phyloP scores from a whole-genome alignment of 257 asterid genomes.

The Gentiana dahurica region DNA sequence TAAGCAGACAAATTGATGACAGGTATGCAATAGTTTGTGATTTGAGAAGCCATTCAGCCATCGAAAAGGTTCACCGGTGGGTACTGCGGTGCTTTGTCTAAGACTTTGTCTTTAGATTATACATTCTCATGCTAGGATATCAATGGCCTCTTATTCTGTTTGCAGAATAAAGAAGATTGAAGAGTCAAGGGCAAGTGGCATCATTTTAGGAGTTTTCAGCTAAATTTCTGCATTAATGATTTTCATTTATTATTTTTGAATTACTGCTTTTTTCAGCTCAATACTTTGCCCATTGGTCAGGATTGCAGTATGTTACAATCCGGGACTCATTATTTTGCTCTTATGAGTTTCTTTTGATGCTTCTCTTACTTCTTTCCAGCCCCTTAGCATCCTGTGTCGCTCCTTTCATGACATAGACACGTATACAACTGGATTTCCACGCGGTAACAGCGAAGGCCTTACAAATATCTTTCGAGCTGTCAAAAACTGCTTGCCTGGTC shows the following conservation, averaged over 20 bases:
- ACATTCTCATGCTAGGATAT: slow-evolving; percentile 1
- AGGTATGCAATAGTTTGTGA: slow-evolving; percentile 88
- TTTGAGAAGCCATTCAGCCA: slow-evolving; percentile 53
- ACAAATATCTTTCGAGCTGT: slow-evolving; percentile 67
- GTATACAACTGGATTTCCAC: slow-evolving; percentile 87
- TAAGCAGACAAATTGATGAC: not conserved
- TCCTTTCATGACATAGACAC: slow-evolving; percentile 83
- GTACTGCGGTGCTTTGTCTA: slow-evolving; percentile 10
- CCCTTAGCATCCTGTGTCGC: slow-evolving; percentile 78
- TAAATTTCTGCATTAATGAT: not conserved
- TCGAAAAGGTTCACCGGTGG: slow-evolving; percentile 76
- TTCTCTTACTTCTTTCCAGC: slow-evolving; percentile 35
- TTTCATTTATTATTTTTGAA: not conserved
- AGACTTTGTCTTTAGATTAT: slow-evolving; percentile 5
- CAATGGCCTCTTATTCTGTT: slow-evolving; percentile 10
- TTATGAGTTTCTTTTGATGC: slow-evolving; percentile 5
- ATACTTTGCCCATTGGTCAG: not conserved
- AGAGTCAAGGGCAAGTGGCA: slow-evolving; percentile 66
- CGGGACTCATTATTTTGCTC: slow-evolving; percentile 3
- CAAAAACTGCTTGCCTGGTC: slow-evolving; percentile 84
- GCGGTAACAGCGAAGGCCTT: slow-evolving; percentile 62
- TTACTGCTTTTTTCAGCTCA: not conserved
- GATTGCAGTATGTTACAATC: slow-evolving; percentile 1
- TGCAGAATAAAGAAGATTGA: slow-evolving; percentile 76
- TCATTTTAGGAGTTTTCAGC: not conserved